Conservation (phyloP, 306 rosid species). For the Mimosa bimucronata region DNA sequence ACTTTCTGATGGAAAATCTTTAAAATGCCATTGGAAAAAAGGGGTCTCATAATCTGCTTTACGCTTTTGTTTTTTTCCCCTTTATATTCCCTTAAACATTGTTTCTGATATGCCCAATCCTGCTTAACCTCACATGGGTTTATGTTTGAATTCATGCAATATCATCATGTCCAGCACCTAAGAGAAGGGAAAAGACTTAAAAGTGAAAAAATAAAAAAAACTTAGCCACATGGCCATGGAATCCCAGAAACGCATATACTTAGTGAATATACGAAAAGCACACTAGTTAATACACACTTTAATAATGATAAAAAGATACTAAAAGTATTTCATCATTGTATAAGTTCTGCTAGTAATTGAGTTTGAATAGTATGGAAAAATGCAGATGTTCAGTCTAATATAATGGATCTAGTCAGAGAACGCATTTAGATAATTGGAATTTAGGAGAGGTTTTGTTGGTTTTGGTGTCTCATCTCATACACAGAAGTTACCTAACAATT, state of each 20-base stretch:
- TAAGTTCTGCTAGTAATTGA: constrained; percentile 31
- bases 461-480: constrained; percentile 25
- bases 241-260: constrained; percentile 35
- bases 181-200: constrained; percentile 18
- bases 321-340: constrained; percentile 34
- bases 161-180: constrained; percentile 43
- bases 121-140: constrained; percentile 51
- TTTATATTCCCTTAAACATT: not conserved
- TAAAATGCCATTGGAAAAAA: not conserved
- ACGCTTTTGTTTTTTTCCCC: not conserved
- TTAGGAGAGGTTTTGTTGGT: constrained; percentile 16
- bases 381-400: not conserved
- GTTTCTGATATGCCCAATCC: constrained; percentile 18
- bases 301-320: constrained; percentile 6
- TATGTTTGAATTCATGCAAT: constrained; percentile 33
- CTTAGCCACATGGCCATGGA: constrained; percentile 53
- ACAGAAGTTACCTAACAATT: not conserved
- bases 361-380: not conserved
- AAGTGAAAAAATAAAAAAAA: not conserved
- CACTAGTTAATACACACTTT: constrained; percentile 27
- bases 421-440: not conserved
- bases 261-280: constrained; percentile 7
- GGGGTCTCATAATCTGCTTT: not conserved
- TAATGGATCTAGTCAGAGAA: not conserved
- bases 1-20: constrained; percentile 4